phyloP scores from a whole-genome alignment of 345 rosid species.

The Raphanus raphanistrum region DNA sequence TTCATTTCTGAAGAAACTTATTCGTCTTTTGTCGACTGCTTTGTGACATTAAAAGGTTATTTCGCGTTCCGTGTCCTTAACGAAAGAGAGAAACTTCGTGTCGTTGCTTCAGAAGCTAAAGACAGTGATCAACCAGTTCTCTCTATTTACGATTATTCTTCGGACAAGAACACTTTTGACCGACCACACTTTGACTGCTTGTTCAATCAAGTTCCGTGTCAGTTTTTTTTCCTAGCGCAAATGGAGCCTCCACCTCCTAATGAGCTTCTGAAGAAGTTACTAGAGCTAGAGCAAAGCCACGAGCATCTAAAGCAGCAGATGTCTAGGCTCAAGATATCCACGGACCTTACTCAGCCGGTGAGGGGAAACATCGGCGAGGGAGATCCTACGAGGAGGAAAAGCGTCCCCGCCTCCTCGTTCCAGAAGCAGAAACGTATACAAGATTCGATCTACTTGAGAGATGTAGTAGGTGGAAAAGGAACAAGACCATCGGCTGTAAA shows the following conservation, averaged over 20 bases:
- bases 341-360: constrained; percentile 5
- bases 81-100: too few species aligned
- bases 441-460: constrained; percentile 34
- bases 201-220: not conserved
- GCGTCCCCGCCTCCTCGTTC: constrained; percentile 39
- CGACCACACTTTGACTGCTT: too few species aligned
- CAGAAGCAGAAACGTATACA: constrained; percentile 58
- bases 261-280: constrained; percentile 73
- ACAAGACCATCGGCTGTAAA: constrained; percentile 55
- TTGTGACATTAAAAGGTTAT: too few species aligned
- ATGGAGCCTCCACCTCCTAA: constrained; percentile 65
- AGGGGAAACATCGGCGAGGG: constrained; percentile 40
- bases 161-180: too few species aligned
- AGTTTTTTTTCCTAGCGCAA: not conserved
- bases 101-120: too few species aligned
- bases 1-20: too few species aligned
- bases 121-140: too few species aligned
- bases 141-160: too few species aligned
- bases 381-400: constrained; percentile 50
- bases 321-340: constrained; percentile 60
- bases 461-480: constrained; percentile 16
- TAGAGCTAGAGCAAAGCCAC: constrained; percentile 74
- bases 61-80: too few species aligned
- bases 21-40: too few species aligned
- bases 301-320: constrained; percentile 68